Evolutionary conservation across 148 eudicot genomes (phyloP), one percentile per base, ranked within the genome.

Genomic region (Drosera capensis): DNA sequence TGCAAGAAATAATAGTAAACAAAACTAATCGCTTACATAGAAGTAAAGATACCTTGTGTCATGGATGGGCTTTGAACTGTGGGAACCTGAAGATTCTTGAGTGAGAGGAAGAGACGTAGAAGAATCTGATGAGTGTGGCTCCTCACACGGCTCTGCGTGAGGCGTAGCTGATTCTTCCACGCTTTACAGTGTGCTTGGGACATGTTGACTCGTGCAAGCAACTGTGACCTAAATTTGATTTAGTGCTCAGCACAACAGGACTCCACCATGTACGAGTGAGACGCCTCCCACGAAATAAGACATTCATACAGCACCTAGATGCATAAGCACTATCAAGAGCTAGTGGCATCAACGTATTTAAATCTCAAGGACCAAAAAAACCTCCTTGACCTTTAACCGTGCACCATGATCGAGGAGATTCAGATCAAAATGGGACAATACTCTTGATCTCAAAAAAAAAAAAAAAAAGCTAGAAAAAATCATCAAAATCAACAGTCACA

Each of bases 51-150:
- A 70, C 75, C 70, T 70, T 70, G 63, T 70, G 75, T 71, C 71
- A 70, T 2, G 75, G 71, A 44, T 65, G 68, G 17, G 74, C 74
- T 46, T 69, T 69, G 16, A 64, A 64, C 54, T 69, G 74, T 18
- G 34, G 25, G 45, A 17, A 65, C 88, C 88, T 71, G 42, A 62
- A 30, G 70, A 64, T 72, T 57, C 22, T 41, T 25, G 17, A 71
- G 25, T 68, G 67, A 68, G 71, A 55, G 40, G 46, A 47, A 59
- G 31, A 54, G n/a, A 34, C n/a, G 38, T 46, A 28, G 40, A 51
- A 56, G 80, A 58, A 62, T 66, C 53, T 67, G 53, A 48, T 15
- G 3, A 22, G 18, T n/a, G 56, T 40, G 24, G 29, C 26, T 31
- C 36, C 14, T 42, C 38, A 19, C 29, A 24, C 9, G 23, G 21